These are phyloP conservation scores for Baorangia bicolor DNA, from an alignment of 768 basidiomycete species.

Conservation along the genomic window DNA sequence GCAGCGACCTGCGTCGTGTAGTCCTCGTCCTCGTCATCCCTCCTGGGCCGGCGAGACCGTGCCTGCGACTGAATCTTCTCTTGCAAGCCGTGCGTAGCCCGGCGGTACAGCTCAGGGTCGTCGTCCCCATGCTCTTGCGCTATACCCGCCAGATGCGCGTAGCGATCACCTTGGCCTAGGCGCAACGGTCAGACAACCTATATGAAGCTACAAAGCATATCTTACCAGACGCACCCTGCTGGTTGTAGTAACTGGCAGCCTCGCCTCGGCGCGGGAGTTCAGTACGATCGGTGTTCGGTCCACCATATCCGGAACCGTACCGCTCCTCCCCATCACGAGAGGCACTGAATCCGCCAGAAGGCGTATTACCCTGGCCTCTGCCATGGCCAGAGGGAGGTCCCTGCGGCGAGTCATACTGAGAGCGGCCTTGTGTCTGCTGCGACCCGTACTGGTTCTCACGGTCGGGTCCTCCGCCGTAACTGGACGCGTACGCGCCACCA, in stretches of 20 bases:
- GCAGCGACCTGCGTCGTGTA: slow-evolving; percentile 25
- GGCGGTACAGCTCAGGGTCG: slow-evolving; percentile 20
- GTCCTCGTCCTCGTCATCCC: slow-evolving; percentile 7
- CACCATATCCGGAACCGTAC: slow-evolving; percentile 7
- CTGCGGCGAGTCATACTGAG: slow-evolving; percentile 8
- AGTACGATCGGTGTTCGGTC: neutral
- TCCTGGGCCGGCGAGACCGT: slow-evolving; percentile 2
- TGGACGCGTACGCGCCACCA: neutral
- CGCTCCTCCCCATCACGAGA: slow-evolving; percentile 11
- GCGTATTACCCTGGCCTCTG: slow-evolving; percentile 5
- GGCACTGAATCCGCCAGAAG: slow-evolving; percentile 17
- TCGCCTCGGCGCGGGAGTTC: slow-evolving; percentile 16
- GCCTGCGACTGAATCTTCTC: slow-evolving; percentile 20
- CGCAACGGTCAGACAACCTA: slow-evolving; percentile 1
- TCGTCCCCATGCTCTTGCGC: slow-evolving; percentile 18
- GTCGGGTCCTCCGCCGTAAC: slow-evolving; percentile 4
- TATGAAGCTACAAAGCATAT: neutral
- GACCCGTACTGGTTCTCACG: slow-evolving; percentile 12
- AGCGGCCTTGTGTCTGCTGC: slow-evolving; percentile 5
- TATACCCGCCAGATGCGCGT: slow-evolving; percentile 15
- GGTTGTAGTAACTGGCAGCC: slow-evolving; percentile 18
- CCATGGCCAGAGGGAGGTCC: slow-evolving; percentile 2
- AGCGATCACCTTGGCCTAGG: slow-evolving; percentile 21
- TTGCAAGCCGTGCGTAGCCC: slow-evolving; percentile 24
- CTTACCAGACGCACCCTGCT: slow-evolving; percentile 9